Evolutionary conservation across 176 grass and related monocot genomes (phyloP).

Genomic region (Musa schizocarpa): DNA sequence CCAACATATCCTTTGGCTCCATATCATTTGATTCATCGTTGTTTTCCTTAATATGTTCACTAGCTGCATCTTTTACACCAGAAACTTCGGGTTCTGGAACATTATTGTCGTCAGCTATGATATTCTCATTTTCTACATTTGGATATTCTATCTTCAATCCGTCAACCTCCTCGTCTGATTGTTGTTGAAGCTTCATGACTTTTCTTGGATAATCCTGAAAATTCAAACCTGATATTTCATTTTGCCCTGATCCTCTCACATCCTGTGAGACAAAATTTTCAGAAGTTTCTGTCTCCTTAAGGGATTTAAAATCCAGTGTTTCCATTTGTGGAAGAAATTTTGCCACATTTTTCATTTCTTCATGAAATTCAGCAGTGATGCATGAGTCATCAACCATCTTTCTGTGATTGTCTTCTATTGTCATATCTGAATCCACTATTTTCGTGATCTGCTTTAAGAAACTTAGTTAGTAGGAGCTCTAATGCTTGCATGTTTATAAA

Average conservation of each 20-base stretch:
- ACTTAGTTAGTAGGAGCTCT: background rate
- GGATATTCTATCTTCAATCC: background rate
- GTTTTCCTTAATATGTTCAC: background rate
- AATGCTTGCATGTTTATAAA: background rate
- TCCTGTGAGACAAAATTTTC: no score
- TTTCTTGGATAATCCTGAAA: background rate
- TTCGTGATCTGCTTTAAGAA: background rate
- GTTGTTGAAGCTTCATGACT: background rate
- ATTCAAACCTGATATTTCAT: background rate
- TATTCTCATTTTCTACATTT: background rate
- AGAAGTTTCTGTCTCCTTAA: background rate
- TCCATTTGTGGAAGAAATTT: background rate
- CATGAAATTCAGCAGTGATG: background rate
- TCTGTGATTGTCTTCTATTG: background rate
- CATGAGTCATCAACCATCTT: background rate
- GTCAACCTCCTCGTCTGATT: background rate
- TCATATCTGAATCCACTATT: background rate
- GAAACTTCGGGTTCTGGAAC: background rate
- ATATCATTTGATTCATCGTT: background rate
- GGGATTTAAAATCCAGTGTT: background rate
- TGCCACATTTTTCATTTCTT: no score
- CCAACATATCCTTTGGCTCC: background rate
- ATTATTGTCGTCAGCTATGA: background rate
- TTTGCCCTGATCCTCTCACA: no score
- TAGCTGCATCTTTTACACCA: background rate